Base-by-base conservation (phyloP, 148 eudicot species). In the Chenopodium album region DNA sequence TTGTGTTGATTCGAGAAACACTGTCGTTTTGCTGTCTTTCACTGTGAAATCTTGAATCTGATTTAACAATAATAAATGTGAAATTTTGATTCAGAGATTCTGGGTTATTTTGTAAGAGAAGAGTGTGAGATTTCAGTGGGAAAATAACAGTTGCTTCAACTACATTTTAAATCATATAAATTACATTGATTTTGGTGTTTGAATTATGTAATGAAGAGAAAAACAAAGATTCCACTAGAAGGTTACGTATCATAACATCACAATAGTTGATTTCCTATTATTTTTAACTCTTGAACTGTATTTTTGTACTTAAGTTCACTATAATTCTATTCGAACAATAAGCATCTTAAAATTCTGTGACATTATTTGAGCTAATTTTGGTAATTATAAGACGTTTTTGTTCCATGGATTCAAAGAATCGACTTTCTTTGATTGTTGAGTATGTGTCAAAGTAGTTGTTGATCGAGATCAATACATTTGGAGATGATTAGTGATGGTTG, bases 1-100 rank as follows among this genome's bases (percentile, higher is more conserved):
- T 65, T 50, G 14, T 16, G 23, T 62, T 48, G 77, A 28, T 26
- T 52, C 22, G 23, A 78, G 69, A 56, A 63, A 78, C 48, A 75
- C 59, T 83, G 82, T 83, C 85, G 82, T 78, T 78, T 83, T 64
- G 82, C 17, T 83, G 85, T 78, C 73, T 63, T 34, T 26, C 6
- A 44, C 19, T n/a, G 23, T 46, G 63, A 28, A 9, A 5, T 5
- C 68, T 13, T 66, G 71, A 65, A 46, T 65, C 29, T 44, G 67
- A 60, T 37, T 34, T 28, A 56, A 50, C 71, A n/a, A 14, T 65
- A 14, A 56, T 56, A 14, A 22, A 34, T 64, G 69, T 29, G 69
- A 26, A 13, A 26, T 46, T 46, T 46, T 60, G 8, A 62, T 72
- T 59, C 73, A 31, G 65, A n/a, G 52, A 32, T 29, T 71, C 62